Percentiles rank a stretch among this genome's conserved stretches.
Evolutionary conservation across 108 stramenopile species (phyloP).

Genomic region (Schizochytrium sp.): DNA sequence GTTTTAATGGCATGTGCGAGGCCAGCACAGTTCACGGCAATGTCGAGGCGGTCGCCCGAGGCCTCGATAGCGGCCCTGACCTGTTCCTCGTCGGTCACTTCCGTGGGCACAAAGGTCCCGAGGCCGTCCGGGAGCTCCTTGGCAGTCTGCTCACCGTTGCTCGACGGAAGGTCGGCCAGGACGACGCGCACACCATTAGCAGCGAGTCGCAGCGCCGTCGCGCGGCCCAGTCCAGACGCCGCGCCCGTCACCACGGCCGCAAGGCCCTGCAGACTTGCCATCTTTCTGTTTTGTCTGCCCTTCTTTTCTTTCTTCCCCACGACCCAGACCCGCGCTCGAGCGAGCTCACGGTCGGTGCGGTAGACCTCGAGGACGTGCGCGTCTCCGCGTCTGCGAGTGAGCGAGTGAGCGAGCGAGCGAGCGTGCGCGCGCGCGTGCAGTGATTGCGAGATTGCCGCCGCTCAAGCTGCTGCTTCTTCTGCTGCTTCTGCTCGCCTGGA

Average conservation of each 20-base stretch:
- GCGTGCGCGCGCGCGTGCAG: too few relatives aligned
- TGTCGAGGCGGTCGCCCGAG: conserved; percentile 48
- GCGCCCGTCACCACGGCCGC: conserved; percentile 69
- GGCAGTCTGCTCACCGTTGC: conserved; percentile 38
- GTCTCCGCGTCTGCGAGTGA: too few relatives aligned
- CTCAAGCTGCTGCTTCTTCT: too few relatives aligned
- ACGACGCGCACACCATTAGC: conserved; percentile 64
- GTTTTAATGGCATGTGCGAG: conserved; percentile 67
- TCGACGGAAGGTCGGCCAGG: conserved; percentile 63
- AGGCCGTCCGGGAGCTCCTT: conserved; percentile 4
- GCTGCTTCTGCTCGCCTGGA: too few relatives aligned
- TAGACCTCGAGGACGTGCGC: too few relatives aligned
- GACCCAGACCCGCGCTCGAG: too few relatives aligned
- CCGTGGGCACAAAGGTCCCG: conserved; percentile 50
- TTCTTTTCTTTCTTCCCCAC: too few relatives aligned
- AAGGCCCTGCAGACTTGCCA: background rate
- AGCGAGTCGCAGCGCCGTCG: conserved; percentile 66
- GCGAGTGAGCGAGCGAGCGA: too few relatives aligned
- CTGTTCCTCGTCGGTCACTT: conserved; percentile 57
- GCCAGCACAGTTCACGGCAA: conserved; percentile 84
- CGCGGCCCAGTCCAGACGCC: conserved; percentile 78
- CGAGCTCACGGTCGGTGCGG: too few relatives aligned
- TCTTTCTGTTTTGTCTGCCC: background rate
- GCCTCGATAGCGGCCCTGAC: background rate
- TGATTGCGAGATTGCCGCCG: too few relatives aligned